Evolutionary conservation across 306 rosid species (phyloP), one percentile per base, ranked within the genome.

Genomic region (Cotoneaster glaucophyllus): DNA sequence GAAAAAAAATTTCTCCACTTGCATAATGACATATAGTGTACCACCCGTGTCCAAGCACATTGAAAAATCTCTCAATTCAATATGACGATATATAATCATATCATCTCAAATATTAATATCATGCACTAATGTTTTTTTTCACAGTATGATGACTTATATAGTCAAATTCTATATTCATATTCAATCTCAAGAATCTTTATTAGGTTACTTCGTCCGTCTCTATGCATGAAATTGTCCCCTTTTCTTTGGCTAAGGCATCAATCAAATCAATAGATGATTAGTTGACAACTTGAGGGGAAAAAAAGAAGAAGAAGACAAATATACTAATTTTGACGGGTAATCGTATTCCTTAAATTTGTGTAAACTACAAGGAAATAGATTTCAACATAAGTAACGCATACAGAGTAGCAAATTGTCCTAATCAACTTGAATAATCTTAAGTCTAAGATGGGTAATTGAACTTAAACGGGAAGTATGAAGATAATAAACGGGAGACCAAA

Each of bases 31-130:
- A 37, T 37, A 34, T 34, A 6, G 2, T 34, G 8, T 34, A 34
- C 8, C 2, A 34, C 4, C 2, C 2, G 0, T 34, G 39, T 34
- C 0, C 2, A 2, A 34, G 39, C 2, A 37, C 2, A 7, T 2
- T 37, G 41, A 37, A 37, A 37, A 37, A 7, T 37, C 2, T 37
- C 41, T 6, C 2, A 0, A 37, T 37, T 37, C 10, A 7, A 37
- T 37, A 2, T 37, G 41, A 37, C 0, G 10, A 41, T 41, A 41
- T 2, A 41, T 9, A 41, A 8, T 8, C 44, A 41, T 41, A 41
- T 41, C 11, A 41, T 41, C 11, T 41, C 12, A 41, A 41, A 41
- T 50, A 50, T 50, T 6, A 50, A 50, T 17, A 50, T 18, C 21
- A 2, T 50, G 54, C 21, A 48, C 54, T 5, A 50, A 50, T 50